Evolutionary conservation across 176 grass and related monocot species (phyloP).

Genomic region (Puya raimondii): DNA sequence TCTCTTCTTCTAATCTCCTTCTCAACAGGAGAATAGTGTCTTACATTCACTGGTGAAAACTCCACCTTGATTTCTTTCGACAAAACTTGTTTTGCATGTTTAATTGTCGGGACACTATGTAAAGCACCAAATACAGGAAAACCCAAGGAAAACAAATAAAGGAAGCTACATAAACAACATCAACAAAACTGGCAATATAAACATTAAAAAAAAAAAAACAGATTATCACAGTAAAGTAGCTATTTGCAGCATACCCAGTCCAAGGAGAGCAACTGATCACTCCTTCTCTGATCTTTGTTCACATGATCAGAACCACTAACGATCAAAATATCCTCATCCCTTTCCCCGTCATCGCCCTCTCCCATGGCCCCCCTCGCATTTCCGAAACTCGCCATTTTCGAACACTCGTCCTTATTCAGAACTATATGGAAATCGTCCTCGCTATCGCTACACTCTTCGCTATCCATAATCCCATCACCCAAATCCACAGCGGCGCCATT

Average conservation of each 20-base stretch:
- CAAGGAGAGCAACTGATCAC: background rate
- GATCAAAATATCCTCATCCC: conserved; percentile 6
- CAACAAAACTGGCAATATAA: background rate
- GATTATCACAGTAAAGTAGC: background rate
- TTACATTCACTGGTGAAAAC: too few species aligned
- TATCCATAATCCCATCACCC: conserved; percentile 28
- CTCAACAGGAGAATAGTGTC: too few species aligned
- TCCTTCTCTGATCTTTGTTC: conserved; percentile 3
- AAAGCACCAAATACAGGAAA: too few species aligned
- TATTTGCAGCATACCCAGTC: background rate
- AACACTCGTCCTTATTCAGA: conserved; percentile 48
- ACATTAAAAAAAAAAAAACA: background rate
- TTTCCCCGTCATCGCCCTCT: conserved; percentile 28
- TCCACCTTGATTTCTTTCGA: too few species aligned
- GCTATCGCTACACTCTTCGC: conserved; percentile 44
- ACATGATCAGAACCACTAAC: background rate
- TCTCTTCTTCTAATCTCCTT: too few species aligned
- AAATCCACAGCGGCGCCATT: conserved; percentile 39
- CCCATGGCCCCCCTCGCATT: conserved; percentile 1
- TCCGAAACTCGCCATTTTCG: conserved; percentile 2
- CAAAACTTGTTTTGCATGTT: too few species aligned
- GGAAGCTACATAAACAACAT: background rate
- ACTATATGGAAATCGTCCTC: conserved; percentile 69
- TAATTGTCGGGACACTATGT: too few species aligned
- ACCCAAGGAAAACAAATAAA: background rate